phyloP scores from a whole-genome alignment of 1,139 yeast genomes.

The Magnusiomyces sp. region DNA sequence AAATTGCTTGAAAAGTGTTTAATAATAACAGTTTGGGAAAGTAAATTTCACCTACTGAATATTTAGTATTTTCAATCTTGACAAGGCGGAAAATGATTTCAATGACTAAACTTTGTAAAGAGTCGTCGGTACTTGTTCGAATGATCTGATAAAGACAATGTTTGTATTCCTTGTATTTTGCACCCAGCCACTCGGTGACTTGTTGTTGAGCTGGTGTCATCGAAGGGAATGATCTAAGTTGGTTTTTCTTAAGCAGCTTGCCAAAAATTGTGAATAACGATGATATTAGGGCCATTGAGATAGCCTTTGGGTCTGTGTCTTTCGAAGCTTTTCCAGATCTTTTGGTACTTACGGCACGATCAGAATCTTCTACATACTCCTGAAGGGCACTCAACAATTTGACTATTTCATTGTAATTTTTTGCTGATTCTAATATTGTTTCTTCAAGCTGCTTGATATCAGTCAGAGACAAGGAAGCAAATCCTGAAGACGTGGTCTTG shows the following conservation, averaged over 20 bases:
- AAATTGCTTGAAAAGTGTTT: constrained; percentile 44
- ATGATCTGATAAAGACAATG: constrained; percentile 35
- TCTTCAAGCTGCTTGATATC: constrained; percentile 9
- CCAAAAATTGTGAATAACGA: constrained; percentile 51
- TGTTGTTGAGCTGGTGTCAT: constrained; percentile 36
- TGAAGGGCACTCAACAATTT: constrained; percentile 37
- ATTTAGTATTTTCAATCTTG: constrained; percentile 49
- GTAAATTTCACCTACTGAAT: constrained; percentile 45
- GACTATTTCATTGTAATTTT: constrained; percentile 47
- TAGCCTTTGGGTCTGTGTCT: constrained; percentile 22
- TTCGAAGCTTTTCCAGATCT: constrained; percentile 15
- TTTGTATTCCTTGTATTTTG: constrained; percentile 52
- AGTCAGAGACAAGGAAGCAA: background rate
- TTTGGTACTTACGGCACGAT: background rate
- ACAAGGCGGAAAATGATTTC: constrained; percentile 57
- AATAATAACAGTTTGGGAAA: constrained; percentile 56
- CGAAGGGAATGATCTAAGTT: constrained; percentile 33
- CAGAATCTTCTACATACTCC: background rate
- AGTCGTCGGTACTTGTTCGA: constrained; percentile 31
- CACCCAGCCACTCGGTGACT: constrained; percentile 46
- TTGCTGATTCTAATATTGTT: constrained; percentile 34
- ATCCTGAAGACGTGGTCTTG: background rate
- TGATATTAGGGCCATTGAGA: constrained; percentile 34
- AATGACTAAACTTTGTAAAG: constrained; percentile 52
- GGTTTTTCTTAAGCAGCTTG: constrained; percentile 43